Conservation (phyloP, 176 grass and related monocot species). For the Saccharum spontaneum region DNA sequence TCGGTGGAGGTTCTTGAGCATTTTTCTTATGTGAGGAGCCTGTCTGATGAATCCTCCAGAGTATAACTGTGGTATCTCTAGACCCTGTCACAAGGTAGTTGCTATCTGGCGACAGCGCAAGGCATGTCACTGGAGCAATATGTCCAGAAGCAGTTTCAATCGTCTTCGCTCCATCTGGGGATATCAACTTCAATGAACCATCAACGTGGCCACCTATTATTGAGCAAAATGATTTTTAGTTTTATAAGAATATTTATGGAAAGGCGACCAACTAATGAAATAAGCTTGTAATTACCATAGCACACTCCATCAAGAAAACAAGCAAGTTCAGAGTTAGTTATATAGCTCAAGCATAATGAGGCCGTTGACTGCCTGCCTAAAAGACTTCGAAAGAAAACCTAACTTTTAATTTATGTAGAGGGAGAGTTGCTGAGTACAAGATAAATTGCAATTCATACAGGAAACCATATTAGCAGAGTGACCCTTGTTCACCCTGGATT, state of each 20-base stretch:
- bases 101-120: conserved; percentile 80
- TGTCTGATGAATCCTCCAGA: conserved; percentile 77
- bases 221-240: conserved; percentile 34
- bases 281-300: neutral
- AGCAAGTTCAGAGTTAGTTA: neutral
- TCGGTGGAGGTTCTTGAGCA: conserved; percentile 56
- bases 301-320: conserved; percentile 18
- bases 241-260: conserved; percentile 4
- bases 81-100: conserved; percentile 93
- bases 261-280: conserved; percentile 26
- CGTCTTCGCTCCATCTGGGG: conserved; percentile 82
- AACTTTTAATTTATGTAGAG: conserved; percentile 16
- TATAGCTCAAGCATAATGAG: neutral
- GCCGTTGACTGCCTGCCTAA: neutral
- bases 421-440: neutral
- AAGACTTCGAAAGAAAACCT: neutral
- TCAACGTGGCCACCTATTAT: conserved; percentile 92
- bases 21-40: conserved; percentile 64
- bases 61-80: conserved; percentile 84
- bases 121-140: conserved; percentile 87
- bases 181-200: conserved; percentile 86
- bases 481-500: conserved; percentile 13
- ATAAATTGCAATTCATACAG: conserved; percentile 20
- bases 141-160: conserved; percentile 87
- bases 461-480: conserved; percentile 12